Percentiles rank a stretch among this genome's conserved stretches.
These are phyloP conservation scores for Lasiosphaeriaceae sp. DNA, from an alignment of 495 filamentous ascomycete genomes.

Conservation along the genomic window DNA sequence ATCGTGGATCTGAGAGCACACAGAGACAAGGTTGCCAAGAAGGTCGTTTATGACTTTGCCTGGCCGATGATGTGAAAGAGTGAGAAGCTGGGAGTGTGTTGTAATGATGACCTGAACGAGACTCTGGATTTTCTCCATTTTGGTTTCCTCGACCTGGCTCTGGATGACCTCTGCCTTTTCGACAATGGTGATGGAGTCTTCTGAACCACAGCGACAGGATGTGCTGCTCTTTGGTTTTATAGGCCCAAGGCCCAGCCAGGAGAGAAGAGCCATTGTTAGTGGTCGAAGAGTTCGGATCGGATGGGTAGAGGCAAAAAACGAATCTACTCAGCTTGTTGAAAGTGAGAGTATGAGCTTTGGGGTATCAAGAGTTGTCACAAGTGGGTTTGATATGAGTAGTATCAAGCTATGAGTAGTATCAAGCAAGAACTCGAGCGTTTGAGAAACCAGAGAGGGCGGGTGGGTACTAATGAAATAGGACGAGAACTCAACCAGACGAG, in stretches of 20 bases:
- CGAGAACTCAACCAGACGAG: too few relatives aligned
- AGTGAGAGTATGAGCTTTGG: neutral
- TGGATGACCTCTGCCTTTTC: conserved; percentile 20
- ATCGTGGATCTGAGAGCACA: conserved; percentile 24
- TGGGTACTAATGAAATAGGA: too few relatives aligned
- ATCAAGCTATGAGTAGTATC: too few relatives aligned
- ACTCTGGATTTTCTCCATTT: conserved; percentile 7
- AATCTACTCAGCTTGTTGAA: too few relatives aligned
- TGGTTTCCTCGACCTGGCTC: conserved; percentile 5
- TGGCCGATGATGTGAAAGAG: conserved; percentile 16
- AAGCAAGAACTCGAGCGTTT: too few relatives aligned
- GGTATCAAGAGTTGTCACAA: too few relatives aligned
- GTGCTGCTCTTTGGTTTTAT: neutral
- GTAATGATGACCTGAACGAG: conserved; percentile 15
- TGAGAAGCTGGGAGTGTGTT: conserved; percentile 18
- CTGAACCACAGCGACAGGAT: conserved; percentile 10
- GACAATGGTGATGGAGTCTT: conserved; percentile 19
- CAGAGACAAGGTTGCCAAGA: conserved; percentile 20
- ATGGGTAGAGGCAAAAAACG: too few relatives aligned
- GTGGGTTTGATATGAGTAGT: too few relatives aligned
- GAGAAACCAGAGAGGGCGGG: too few relatives aligned
- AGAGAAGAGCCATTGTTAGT: conserved; percentile 5
- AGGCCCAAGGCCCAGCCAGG: conserved; percentile 18
- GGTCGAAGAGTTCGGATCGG: neutral
- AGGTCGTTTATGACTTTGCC: conserved; percentile 20